Evolutionary conservation across 2,329 filamentous ascomycete species (phyloP), one percentile per base, ranked within the genome.

Genomic region (Ceratocystis ficicola): DNA sequence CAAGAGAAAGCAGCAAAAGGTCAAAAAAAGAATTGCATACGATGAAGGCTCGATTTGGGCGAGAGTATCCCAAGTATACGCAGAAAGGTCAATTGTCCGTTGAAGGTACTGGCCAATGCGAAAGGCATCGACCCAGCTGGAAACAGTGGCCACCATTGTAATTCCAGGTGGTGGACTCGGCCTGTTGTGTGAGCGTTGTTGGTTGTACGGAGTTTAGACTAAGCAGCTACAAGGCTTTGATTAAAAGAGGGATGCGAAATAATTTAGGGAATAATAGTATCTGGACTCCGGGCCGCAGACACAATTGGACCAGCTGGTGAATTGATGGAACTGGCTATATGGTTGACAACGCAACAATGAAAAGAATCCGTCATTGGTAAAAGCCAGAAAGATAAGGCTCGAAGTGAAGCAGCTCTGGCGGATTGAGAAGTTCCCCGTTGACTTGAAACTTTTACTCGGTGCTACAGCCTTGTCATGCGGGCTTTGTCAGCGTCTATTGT

Each of bases 1-100:
- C 61, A 83, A 70, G 68, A 81, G 69, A 71, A 84, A 84, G 69
- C 79, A 79, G 65, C 76, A 64, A 62, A 81, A 69, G 7, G 80
- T 82, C 65, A 75, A 68, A 64, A 75, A 63, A 60, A 81, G 72
- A 57, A 81, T 73, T 62, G 77, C 71, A 64, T 77, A 70, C 63
- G 74, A 72, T 48, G 71, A 67, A 44, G 69, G 66, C 65, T 76
- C 72, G 65, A 76, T 67, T 62, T 69, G 68, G 20, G 67, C 69
- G 25, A 72, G 67, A 61, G 69, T 68, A 12, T 71, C 69, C 8
- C 57, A 36, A n/a, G 59, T 65, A 36, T 63, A 63, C 36, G 41
- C 50, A 22, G 66, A 65, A 10, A 65, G 12, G 22, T 67, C 17
- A 30, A 63, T 22, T 36, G 52, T 67, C 10, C 63, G 63, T 17